Conservation (phyloP, 2,329 filamentous ascomycete species). For the Penicillium sp. region DNA sequence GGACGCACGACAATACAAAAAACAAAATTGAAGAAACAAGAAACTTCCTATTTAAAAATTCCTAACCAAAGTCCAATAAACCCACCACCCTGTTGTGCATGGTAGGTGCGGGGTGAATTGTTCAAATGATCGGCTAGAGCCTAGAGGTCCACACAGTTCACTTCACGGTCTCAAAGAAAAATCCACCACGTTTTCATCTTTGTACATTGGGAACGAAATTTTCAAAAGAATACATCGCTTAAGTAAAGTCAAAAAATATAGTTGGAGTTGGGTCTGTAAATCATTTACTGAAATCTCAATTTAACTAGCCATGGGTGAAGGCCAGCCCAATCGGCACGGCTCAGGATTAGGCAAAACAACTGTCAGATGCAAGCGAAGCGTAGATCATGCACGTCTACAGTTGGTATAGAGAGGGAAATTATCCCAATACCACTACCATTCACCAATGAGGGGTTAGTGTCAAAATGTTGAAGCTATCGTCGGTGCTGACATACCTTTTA, state of each 20-base stretch:
- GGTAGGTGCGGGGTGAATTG: slow-evolving; percentile 4
- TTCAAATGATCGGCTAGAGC: slow-evolving; percentile 8
- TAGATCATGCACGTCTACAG: slow-evolving; percentile 5
- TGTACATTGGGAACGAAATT: neutral
- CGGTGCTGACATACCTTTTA: neutral
- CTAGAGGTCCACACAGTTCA: neutral
- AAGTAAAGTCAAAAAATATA: slow-evolving; percentile 1
- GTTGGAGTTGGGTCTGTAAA: slow-evolving; percentile 4
- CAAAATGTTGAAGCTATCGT: neutral
- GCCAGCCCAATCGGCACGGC: neutral
- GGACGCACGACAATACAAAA: neutral
- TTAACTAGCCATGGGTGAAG: neutral
- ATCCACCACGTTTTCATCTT: neutral
- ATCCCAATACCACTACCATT: neutral
- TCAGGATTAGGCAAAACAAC: neutral
- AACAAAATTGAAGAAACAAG: neutral
- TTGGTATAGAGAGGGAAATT: neutral
- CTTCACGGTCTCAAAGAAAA: neutral
- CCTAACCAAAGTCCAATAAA: neutral
- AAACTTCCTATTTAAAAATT: neutral
- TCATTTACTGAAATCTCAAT: neutral
- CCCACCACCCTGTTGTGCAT: neutral
- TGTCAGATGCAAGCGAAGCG: slow-evolving; percentile 6
- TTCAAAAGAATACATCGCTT: neutral
- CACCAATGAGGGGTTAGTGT: neutral